Evolutionary conservation across 192 early-diverging fungal genomes (phyloP), one percentile per base, ranked within the genome.

Genomic region (Dispira simplex): DNA sequence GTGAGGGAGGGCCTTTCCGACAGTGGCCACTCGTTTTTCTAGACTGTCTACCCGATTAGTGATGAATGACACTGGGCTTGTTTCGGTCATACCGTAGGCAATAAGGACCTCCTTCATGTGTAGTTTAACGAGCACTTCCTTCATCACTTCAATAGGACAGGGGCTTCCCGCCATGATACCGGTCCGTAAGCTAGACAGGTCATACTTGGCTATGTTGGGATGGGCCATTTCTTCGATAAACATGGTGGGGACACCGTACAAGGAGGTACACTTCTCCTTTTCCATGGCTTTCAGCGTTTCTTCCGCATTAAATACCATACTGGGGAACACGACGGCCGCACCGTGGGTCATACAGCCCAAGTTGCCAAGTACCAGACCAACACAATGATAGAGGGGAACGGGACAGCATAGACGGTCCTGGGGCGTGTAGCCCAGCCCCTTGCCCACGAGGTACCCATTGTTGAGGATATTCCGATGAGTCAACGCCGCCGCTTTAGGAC

Each of bases 31-130:
- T 11, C 59, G 43, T 20, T 44, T 39, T 47, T 68, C 71, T 10
- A 70, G 70, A n/a, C 69, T 59, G 59, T 62, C 59, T 2, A 32
- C 28, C 18, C 59, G 59, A 43, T 39, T 25, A 45, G 59, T 62
- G 16, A 62, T n/a, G 39, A 62, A 46, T 0, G 43, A 13, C 18
- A 62, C 46, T 20, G 59, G 43, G 59, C 59, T 62, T 32, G 43
- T 44, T 63, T 85, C 83, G 0, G 84, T 83, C 81, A 88, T 77
- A 23, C 86, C 86, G 58, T 79, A 86, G 14, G 85, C 80, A 47
- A 77, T 77, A 1, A 74, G 67, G 16, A 79, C 44, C 14, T 79
- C 77, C 0, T 44, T 65, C 39, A 79, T 52, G 52, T 77, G 25
- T 70, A 79, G 71, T 54, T 71, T 72, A 8, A 64, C 58, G 12